Evolutionary conservation across 1,284 basidiomycete genomes (phyloP).

Genomic region (Salmacisia buchloeana): DNA sequence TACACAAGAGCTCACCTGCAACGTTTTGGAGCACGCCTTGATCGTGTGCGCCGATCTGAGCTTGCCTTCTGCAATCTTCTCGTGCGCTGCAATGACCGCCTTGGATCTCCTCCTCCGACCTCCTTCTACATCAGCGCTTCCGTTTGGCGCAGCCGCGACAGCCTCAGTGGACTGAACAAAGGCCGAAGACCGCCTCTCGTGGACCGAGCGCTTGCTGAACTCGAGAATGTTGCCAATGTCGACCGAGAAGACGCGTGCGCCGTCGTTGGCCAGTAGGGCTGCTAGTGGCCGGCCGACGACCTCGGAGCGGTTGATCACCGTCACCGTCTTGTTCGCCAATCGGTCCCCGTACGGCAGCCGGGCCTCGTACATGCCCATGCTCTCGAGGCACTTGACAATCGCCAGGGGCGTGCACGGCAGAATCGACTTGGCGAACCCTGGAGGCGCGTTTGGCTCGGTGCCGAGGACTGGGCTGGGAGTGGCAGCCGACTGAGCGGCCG

Average conservation of each 20-base stretch:
- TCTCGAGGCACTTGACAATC: constrained; percentile 85
- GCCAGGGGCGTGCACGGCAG: constrained; percentile 94
- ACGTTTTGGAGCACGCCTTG: constrained; percentile 18
- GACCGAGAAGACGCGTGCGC: constrained; percentile 85
- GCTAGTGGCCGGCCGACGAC: constrained; percentile 93
- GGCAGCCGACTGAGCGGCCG: constrained; percentile 9
- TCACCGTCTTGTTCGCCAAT: constrained; percentile 85
- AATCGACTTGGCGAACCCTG: constrained; percentile 83
- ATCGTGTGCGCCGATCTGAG: constrained; percentile 70
- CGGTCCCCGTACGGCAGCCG: constrained; percentile 88
- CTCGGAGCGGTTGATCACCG: constrained; percentile 94
- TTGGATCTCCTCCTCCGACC: constrained; percentile 21
- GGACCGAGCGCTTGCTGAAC: constrained; percentile 48
- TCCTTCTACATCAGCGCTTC: constrained; percentile 10
- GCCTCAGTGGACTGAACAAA: too few relatives aligned
- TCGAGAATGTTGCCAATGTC: constrained; percentile 88
- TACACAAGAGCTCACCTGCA: constrained; percentile 63
- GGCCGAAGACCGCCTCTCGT: not conserved
- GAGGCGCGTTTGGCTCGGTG: constrained; percentile 53
- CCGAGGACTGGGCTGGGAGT: constrained; percentile 7
- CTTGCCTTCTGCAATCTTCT: constrained; percentile 53
- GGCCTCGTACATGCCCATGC: constrained; percentile 83
- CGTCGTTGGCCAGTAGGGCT: constrained; percentile 88
- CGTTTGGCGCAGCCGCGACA: too few relatives aligned
- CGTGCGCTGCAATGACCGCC: constrained; percentile 55